Evolutionary conservation across 2,329 filamentous ascomycete species (phyloP), one percentile per base, ranked within the genome.

Genomic region (Sarocladiaceae sp.): DNA sequence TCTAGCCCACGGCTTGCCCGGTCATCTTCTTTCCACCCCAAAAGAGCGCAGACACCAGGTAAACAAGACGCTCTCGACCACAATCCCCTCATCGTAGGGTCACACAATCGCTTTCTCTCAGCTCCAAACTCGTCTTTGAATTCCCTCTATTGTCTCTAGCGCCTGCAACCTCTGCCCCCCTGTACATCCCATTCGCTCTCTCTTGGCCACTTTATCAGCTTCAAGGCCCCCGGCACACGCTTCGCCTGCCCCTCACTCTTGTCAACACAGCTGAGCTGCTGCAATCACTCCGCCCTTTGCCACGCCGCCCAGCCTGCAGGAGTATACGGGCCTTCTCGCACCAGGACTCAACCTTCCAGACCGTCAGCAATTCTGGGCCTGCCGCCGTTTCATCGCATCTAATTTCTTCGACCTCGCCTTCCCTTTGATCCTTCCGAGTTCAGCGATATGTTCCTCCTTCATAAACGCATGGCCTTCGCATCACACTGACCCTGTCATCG

Each of bases 131-230:
- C 37, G 37, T 11, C 15, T 24, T 15, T 15, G 9, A 29, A n/a
- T n/a, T 27, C 20, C 18, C 11, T 18, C 23, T 41, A 29, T 29
- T 41, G 23, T n/a, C 37, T 18, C 7, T 27, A 29, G 37, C 15
- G 37, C 13, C 37, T 41, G 24, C 37, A 29, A n/a, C 19, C 9
- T 10, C 10, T 21, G 16, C 37, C 37, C 5, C 6, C 7, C 16
- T 6, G 18, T 15, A n/a, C 37, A 13, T 13, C 13, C 10, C 4
- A 29, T 29, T 15, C 23, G 23, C 11, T 27, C 37, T 13, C 9
- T n/a, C 37, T 29, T 41, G 23, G 37, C 23, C 19, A n/a, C 24
- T 16, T 29, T 29, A 41, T 41, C 37, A 41, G 37, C 23, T 41
- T 24, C 19, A 29, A 24, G n/a, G 19, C 37, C 18, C 3, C 13